Conservation (phyloP, 2,329 filamentous ascomycete species). For the Aspergillus transmontanensis region DNA sequence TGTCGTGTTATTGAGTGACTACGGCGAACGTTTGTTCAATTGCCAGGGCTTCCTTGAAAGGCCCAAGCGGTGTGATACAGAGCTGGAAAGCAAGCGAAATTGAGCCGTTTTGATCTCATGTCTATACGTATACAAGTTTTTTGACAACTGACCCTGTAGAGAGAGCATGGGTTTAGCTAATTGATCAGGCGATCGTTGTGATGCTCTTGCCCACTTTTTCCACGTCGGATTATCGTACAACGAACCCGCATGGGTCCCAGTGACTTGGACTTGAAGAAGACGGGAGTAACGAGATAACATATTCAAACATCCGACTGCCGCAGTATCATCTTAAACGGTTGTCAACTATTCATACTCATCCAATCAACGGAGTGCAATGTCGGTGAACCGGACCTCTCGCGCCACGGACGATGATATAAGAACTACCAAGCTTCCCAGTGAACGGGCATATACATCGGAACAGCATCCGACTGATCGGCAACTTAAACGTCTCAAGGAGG, state of each 20-base stretch:
- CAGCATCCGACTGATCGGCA: constrained; percentile 37
- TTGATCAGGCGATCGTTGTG: not conserved
- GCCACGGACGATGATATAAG: constrained; percentile 30
- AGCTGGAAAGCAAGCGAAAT: not conserved
- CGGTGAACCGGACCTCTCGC: constrained; percentile 37
- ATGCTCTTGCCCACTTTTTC: not conserved
- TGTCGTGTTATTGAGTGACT: not conserved
- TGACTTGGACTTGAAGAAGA: not conserved
- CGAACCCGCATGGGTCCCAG: not conserved
- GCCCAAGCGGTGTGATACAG: not conserved
- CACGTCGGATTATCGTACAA: not conserved
- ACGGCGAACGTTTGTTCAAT: not conserved
- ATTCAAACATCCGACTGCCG: not conserved
- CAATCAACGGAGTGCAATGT: constrained; percentile 40
- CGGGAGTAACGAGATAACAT: not conserved
- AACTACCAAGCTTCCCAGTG: constrained; percentile 25
- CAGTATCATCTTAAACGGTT: not conserved
- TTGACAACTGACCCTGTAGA: not conserved
- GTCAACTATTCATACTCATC: constrained; percentile 7
- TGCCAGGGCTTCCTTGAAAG: not conserved
- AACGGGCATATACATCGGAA: constrained; percentile 25
- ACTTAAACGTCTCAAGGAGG: constrained; percentile 43
- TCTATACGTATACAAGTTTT: not conserved
- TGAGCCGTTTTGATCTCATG: not conserved
- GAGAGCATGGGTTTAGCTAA: not conserved